phyloP scores from a whole-genome alignment of 1,139 yeast species.

The Hyphopichia khmerensis region DNA sequence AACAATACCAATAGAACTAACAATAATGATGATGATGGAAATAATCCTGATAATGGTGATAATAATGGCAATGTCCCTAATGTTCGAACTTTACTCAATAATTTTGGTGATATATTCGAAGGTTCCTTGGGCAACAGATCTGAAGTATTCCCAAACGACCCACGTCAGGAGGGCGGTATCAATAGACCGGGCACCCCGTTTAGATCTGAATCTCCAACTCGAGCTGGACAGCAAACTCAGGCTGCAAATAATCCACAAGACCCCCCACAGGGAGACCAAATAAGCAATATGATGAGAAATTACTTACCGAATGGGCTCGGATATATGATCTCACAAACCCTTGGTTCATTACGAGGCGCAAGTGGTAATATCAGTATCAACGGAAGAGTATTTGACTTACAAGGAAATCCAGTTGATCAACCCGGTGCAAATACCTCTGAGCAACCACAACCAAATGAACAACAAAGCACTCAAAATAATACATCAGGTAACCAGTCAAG shows the following conservation, averaged over 20 bases:
- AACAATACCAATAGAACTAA: no score
- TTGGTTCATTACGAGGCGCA: constrained; percentile 1
- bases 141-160: constrained; percentile 1
- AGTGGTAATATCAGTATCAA: constrained; percentile 1
- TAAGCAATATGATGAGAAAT: constrained; percentile 3
- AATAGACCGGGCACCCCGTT: background rate
- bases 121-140: constrained; percentile 2
- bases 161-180: background rate
- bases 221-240: background rate
- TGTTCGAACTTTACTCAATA: constrained; percentile 4
- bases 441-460: background rate
- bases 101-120: constrained; percentile 4
- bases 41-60: background rate
- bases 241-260: background rate
- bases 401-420: background rate
- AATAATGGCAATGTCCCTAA: background rate
- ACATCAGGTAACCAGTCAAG: background rate
- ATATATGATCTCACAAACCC: constrained; percentile 1
- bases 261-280: background rate
- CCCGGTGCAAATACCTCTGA: background rate
- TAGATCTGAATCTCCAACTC: background rate
- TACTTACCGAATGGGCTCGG: constrained; percentile 2
- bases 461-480: background rate
- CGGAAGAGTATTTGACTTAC: constrained; percentile 1
- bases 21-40: background rate